Evolutionary conservation across 371 early-diverging fungal genomes (phyloP), one percentile per base, ranked within the genome.

Genomic region (Mucor saturninus): DNA sequence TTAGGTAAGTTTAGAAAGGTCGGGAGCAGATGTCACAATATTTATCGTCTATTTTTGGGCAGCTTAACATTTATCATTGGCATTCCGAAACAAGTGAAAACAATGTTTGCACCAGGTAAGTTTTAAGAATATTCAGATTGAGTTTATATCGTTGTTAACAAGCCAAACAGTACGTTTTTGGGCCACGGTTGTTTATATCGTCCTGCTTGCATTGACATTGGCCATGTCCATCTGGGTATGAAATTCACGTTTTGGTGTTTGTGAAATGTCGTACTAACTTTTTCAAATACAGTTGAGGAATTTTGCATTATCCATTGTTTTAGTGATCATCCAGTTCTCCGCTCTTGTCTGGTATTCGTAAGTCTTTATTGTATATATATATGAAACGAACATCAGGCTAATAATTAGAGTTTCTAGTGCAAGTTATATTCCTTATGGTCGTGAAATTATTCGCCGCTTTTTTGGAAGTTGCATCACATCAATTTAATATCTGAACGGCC

Each of bases 1-100:
- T 91, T 62, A 88, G 93, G 89, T 87, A 85, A 52, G 32, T 3
- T 8, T 15, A n/a, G 35, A n/a, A 38, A 21, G 21, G 21, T 21
- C 21, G 8, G 35, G 5, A 4, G 37, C 14, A 38, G 0, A 31
- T 38, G 30, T 43, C 11, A 4, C 5, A 32, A 10, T 14, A 5
- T n/a, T 29, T 43, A 28, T 43, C 15, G 15, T 43, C 21, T 8
- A 21, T 46, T 21, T 35, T 29, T 52, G 40, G 32, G 39, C 46
- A 96, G 96, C 49, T 90, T 93, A 56, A 80, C 93, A 13, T 97
- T 97, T 76, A 78, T 97, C 58, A 83, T 95, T 35, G 96, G 96
- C 51, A 92, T 93, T 60, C 79, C 76, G 61, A 86, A 88, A 64
- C 95, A 95, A 75, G 26, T 95, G 59, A 93, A 91, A 80, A 93